Evolutionary conservation across 352 stramenopile species (phyloP).

Genomic region (Lagenidium sp.): DNA sequence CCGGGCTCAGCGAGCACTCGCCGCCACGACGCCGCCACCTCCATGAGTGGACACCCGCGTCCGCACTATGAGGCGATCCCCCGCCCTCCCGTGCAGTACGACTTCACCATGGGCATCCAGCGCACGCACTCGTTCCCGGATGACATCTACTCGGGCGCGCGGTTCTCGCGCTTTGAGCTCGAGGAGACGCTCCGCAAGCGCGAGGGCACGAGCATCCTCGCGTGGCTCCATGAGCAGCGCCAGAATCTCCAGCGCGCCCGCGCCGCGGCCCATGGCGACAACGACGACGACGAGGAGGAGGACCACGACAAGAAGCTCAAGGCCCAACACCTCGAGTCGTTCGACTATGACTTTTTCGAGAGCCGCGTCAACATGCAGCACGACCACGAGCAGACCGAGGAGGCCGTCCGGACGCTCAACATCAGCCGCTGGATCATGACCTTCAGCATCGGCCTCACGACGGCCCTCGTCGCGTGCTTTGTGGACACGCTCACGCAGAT

Average conservation of each 20-base stretch:
- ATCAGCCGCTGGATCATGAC: conserved; percentile 94
- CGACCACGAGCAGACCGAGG: conserved; percentile 77
- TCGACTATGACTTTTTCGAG: conserved; percentile 86
- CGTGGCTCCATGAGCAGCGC: conserved; percentile 50
- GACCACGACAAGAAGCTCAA: conserved; percentile 73
- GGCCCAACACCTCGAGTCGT: conserved; percentile 80
- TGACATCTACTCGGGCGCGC: conserved; percentile 61
- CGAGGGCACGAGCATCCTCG: conserved; percentile 53
- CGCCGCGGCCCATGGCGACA: conserved; percentile 9
- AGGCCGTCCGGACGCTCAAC: conserved; percentile 66
- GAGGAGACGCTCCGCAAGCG: conserved; percentile 57
- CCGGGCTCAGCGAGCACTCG: not conserved
- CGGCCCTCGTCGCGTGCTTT: conserved; percentile 89
- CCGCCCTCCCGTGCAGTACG: not conserved
- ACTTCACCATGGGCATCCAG: conserved; percentile 23
- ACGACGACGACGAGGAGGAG: conserved; percentile 23
- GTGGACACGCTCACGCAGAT: conserved; percentile 88
- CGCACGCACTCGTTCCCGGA: conserved; percentile 76
- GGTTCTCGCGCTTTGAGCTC: conserved; percentile 72
- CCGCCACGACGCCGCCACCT: not conserved
- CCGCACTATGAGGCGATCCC: conserved; percentile 19
- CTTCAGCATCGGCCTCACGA: conserved; percentile 90
- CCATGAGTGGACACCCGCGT: not conserved
- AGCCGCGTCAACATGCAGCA: conserved; percentile 80
- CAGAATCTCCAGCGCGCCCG: conserved; percentile 11